These are phyloP conservation scores for Phragmites australis DNA, from an alignment of 176 grass and related monocot species.

Conservation along the genomic window DNA sequence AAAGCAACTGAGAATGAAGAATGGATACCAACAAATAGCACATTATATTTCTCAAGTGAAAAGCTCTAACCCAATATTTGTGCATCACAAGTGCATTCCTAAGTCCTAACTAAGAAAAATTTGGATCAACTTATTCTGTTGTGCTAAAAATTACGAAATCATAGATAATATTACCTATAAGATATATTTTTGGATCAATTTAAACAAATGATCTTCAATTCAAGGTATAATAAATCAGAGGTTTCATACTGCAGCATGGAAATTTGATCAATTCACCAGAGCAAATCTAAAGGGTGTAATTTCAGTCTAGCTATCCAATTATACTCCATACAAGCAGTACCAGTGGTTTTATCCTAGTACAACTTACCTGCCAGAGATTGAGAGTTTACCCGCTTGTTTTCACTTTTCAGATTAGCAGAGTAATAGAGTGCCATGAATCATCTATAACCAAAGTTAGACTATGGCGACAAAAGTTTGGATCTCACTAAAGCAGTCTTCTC, in stretches of 20 bases:
- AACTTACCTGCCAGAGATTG: neutral
- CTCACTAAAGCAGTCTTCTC: neutral
- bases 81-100: neutral
- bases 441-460: neutral
- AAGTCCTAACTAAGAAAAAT: neutral
- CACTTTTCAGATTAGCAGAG: neutral
- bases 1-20: constrained; percentile 21
- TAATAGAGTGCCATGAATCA: neutral
- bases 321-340: neutral
- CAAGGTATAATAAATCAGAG: neutral
- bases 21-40: constrained; percentile 26
- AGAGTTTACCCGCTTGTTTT: neutral
- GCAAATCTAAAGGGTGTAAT: neutral
- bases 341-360: neutral
- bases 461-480: neutral
- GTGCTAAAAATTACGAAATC: neutral
- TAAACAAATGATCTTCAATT: neutral
- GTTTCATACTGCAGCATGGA: neutral
- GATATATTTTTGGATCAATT: neutral
- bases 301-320: neutral
- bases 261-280: neutral
- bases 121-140: neutral
- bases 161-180: constrained; percentile 15
- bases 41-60: constrained; percentile 14
- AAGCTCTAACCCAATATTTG: neutral